These are phyloP conservation scores for Suillus discolor DNA, from an alignment of 768 basidiomycete species.

Conservation along the genomic window DNA sequence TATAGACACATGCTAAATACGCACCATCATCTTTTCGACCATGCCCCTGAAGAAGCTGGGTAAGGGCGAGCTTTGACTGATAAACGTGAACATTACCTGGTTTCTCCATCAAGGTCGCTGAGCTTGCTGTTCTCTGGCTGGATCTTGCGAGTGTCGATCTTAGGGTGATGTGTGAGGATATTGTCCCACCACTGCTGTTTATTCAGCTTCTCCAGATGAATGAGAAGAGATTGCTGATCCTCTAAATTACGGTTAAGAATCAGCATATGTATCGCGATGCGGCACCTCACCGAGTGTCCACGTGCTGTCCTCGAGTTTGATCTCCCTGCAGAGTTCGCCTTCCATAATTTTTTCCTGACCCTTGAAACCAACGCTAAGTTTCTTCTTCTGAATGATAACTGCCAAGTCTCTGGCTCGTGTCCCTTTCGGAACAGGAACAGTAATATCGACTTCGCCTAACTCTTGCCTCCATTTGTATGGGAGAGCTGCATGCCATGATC, in stretches of 20 bases:
- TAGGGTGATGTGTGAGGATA: constrained; percentile 91
- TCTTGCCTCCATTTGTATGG: constrained; percentile 94
- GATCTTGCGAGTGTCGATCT: constrained; percentile 96
- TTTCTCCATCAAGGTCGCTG: constrained; percentile 95
- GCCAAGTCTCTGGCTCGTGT: constrained; percentile 78
- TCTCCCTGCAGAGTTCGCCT: constrained; percentile 91
- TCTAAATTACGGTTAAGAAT: constrained; percentile 46
- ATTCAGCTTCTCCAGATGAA: constrained; percentile 88
- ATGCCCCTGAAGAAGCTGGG: constrained; percentile 62
- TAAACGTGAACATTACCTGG: constrained; percentile 54
- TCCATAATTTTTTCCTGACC: constrained; percentile 81
- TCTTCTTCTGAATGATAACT: constrained; percentile 79
- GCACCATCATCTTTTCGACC: constrained; percentile 99
- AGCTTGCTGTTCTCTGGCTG: constrained; percentile 94
- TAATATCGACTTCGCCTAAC: constrained; percentile 82
- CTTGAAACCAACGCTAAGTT: constrained; percentile 82
- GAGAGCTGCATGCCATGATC: constrained; percentile 53
- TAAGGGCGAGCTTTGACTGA: constrained; percentile 1
- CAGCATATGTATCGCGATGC: constrained; percentile 3
- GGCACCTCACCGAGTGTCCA: constrained; percentile 83
- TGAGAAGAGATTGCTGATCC: constrained; percentile 69
- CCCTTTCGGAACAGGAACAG: constrained; percentile 83
- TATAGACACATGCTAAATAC: constrained; percentile 26
- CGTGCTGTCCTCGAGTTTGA: constrained; percentile 95
- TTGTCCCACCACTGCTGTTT: constrained; percentile 97